A percentile compares a stretch with the other conserved stretches of the same genome.
Evolutionary conservation across 768 basidiomycete species (phyloP).

Genomic region (Suillus sp.): DNA sequence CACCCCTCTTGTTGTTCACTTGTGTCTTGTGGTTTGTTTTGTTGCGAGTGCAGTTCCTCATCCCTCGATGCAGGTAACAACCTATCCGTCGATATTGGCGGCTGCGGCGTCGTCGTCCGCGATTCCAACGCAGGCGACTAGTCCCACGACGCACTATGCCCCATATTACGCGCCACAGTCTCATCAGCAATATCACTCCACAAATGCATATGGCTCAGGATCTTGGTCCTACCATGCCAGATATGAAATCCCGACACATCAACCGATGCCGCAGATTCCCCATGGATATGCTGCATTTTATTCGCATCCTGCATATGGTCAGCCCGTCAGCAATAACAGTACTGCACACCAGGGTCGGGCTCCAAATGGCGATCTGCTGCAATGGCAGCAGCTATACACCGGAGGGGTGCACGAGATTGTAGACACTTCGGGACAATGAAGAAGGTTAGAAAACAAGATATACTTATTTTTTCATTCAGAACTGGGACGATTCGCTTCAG

Average conservation of each 20-base stretch:
- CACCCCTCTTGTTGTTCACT: constrained; percentile 15
- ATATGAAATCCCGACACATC: constrained; percentile 25
- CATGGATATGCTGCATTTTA: constrained; percentile 12
- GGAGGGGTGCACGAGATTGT: constrained; percentile 16
- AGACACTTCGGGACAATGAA: background rate
- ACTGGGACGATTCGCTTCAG: background rate
- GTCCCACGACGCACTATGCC: constrained; percentile 4
- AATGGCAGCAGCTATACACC: constrained; percentile 39
- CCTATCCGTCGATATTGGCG: constrained; percentile 24
- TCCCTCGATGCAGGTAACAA: constrained; percentile 25
- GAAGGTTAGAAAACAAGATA: background rate
- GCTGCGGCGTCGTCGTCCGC: constrained; percentile 24
- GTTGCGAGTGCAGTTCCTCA: constrained; percentile 19
- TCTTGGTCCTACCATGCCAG: constrained; percentile 37
- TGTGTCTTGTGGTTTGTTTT: constrained; percentile 14
- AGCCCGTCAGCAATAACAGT: constrained; percentile 6
- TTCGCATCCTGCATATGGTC: constrained; percentile 8
- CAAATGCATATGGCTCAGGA: constrained; percentile 25
- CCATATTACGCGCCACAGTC: constrained; percentile 24
- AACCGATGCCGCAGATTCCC: constrained; percentile 20
- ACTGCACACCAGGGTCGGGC: constrained; percentile 18
- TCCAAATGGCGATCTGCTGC: constrained; percentile 29
- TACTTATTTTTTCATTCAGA: background rate
- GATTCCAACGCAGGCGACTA: constrained; percentile 21
- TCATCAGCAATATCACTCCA: constrained; percentile 23